Percentiles rank a stretch among this genome's conserved stretches.
Evolutionary conservation across 2,329 filamentous ascomycete species (phyloP).

Genomic region (Cucurbitaria berberidis): DNA sequence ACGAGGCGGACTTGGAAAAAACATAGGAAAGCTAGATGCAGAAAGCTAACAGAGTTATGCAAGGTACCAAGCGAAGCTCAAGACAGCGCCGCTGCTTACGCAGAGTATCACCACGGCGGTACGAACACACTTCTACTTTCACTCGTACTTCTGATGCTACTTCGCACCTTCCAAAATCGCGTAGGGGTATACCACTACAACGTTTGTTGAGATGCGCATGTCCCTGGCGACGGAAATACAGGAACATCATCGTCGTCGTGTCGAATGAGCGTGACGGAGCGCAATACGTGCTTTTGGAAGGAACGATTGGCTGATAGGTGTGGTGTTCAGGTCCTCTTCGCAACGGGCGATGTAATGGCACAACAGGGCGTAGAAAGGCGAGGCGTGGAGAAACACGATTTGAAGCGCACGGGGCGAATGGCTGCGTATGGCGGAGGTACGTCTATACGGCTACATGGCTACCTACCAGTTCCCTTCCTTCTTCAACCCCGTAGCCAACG

Average conservation of each 20-base stretch:
- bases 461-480: too few species aligned
- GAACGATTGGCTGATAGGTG: too few species aligned
- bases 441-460: too few species aligned
- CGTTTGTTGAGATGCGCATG: neutral
- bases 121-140: neutral
- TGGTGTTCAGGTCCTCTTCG: constrained; percentile 85
- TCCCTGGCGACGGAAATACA: too few species aligned
- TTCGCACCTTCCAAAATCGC: too few species aligned
- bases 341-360: constrained; percentile 86
- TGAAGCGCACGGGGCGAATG: constrained; percentile 77
- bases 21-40: too few species aligned
- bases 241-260: too few species aligned
- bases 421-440: constrained; percentile 77
- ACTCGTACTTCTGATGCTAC: too few species aligned
- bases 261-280: too few species aligned
- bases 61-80: constrained; percentile 86
- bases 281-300: too few species aligned
- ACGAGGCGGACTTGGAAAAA: too few species aligned
- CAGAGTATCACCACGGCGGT: constrained; percentile 87
- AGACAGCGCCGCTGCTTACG: constrained; percentile 82
- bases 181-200: too few species aligned
- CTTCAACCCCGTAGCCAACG: constrained; percentile 9
- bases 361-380: constrained; percentile 89
- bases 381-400: constrained; percentile 75
- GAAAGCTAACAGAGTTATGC: neutral